Percentiles rank a stretch among this genome's conserved stretches.
Evolutionary conservation across 1,284 basidiomycete genomes (phyloP).

Genomic region (Leccinum fallax): DNA sequence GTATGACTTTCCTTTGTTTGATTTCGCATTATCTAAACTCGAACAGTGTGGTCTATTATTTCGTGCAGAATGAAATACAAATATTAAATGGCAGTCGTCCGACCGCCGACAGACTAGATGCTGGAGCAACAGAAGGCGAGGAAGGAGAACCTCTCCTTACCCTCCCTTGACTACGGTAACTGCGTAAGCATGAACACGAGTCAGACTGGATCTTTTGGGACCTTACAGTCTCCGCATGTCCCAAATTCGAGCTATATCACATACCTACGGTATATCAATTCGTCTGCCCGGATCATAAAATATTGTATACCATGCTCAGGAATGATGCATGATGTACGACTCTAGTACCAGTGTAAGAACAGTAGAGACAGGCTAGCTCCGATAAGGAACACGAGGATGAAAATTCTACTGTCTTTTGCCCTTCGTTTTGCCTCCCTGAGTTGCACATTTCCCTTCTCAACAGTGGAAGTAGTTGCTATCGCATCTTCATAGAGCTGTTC

Average conservation of each 20-base stretch:
- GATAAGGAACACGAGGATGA: constrained; percentile 84
- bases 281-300: constrained; percentile 2
- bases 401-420: constrained; percentile 81
- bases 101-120: constrained; percentile 56
- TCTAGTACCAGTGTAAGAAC: constrained; percentile 83
- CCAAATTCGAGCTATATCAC: not conserved
- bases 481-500: constrained; percentile 90
- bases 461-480: constrained; percentile 77
- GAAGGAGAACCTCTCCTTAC: constrained; percentile 65
- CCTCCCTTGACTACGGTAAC: constrained; percentile 3
- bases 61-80: constrained; percentile 63
- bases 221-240: not conserved
- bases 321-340: not conserved
- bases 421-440: constrained; percentile 81
- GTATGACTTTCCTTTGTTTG: constrained; percentile 44
- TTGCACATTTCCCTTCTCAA: constrained; percentile 87
- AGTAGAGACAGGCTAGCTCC: constrained; percentile 84
- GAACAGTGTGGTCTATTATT: constrained; percentile 61
- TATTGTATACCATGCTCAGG: constrained; percentile 8
- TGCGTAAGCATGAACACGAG: not conserved
- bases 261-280: constrained; percentile 3
- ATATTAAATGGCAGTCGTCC: constrained; percentile 52
- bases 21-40: constrained; percentile 10
- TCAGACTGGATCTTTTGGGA: not conserved
- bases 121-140: constrained; percentile 64